Percentiles rank a stretch among this genome's conserved stretches.
Evolutionary conservation across 2,329 filamentous ascomycete species (phyloP).

Genomic region (Talaromyces sp.): DNA sequence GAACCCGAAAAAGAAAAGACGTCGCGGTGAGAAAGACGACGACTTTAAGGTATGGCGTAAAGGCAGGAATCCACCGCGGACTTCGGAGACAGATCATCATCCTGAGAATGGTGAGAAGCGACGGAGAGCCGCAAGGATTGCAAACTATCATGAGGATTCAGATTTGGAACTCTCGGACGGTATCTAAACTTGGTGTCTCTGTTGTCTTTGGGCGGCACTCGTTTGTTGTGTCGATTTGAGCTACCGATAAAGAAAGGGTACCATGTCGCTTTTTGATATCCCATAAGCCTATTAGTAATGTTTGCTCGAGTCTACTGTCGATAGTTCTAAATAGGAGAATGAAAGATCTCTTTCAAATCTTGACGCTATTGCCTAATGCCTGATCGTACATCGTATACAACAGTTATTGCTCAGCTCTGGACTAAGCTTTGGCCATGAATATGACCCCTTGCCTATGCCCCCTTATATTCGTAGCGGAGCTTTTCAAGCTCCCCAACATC

Average conservation of each 20-base stretch:
- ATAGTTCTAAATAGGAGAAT: not conserved
- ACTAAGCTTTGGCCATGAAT: not conserved
- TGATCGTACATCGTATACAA: not conserved
- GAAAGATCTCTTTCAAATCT: not conserved
- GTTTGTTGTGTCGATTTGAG: not conserved
- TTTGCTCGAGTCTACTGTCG: not conserved
- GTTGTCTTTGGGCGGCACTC: not conserved
- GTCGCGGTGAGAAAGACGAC: slow-evolving; percentile 31
- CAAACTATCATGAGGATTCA: slow-evolving; percentile 21
- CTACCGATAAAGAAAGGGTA: not conserved
- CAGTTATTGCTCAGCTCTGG: not conserved
- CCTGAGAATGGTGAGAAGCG: slow-evolving; percentile 10
- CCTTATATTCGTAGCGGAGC: slow-evolving; percentile 45
- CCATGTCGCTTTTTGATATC: not conserved
- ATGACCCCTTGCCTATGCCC: slow-evolving; percentile 30
- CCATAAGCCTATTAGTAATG: not conserved
- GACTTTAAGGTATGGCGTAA: slow-evolving; percentile 27
- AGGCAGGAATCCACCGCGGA: slow-evolving; percentile 7
- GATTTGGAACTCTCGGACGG: slow-evolving; percentile 20
- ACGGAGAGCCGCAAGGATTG: slow-evolving; percentile 16
- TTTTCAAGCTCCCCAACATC: slow-evolving; percentile 39
- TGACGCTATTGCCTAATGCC: not conserved
- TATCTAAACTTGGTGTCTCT: not conserved
- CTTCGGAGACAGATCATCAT: not conserved
- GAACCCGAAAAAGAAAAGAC: slow-evolving; percentile 8